phyloP scores from a whole-genome alignment of 805 yeast species.

The Isabelozyma gotoi region DNA sequence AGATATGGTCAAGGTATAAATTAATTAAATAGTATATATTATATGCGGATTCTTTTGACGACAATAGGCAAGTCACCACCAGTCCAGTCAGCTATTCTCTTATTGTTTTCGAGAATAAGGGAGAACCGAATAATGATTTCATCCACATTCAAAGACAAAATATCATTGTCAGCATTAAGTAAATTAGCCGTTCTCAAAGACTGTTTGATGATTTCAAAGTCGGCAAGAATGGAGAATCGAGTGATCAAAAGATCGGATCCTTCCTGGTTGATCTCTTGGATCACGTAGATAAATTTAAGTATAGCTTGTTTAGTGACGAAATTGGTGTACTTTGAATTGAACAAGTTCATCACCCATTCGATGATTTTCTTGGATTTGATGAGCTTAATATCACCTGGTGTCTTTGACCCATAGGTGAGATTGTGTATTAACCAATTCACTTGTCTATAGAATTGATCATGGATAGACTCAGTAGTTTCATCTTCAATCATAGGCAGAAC shows the following conservation, averaged over 20 bases:
- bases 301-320: constrained; percentile 40
- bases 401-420: constrained; percentile 47
- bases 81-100: constrained; percentile 65
- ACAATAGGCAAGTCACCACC: constrained; percentile 45
- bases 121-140: constrained; percentile 48
- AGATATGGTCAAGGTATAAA: too few species aligned
- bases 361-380: constrained; percentile 55
- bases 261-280: constrained; percentile 48
- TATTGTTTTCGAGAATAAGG: constrained; percentile 40
- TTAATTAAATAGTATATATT: too few species aligned
- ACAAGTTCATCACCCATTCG: constrained; percentile 64
- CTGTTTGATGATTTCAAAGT: constrained; percentile 26
- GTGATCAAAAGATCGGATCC: constrained; percentile 62
- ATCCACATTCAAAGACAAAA: constrained; percentile 41
- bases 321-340: constrained; percentile 50
- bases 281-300: constrained; percentile 40
- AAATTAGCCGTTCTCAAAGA: constrained; percentile 9
- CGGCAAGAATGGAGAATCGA: constrained; percentile 46
- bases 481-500: constrained; percentile 15
- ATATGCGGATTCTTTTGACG: constrained; percentile 40
- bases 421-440: constrained; percentile 63
- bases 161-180: constrained; percentile 16
- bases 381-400: constrained; percentile 51
- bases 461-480: constrained; percentile 19
- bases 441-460: constrained; percentile 55